These are phyloP conservation scores for Tympanopsis confertula DNA, from an alignment of 2,329 filamentous ascomycete species.

Conservation along the genomic window DNA sequence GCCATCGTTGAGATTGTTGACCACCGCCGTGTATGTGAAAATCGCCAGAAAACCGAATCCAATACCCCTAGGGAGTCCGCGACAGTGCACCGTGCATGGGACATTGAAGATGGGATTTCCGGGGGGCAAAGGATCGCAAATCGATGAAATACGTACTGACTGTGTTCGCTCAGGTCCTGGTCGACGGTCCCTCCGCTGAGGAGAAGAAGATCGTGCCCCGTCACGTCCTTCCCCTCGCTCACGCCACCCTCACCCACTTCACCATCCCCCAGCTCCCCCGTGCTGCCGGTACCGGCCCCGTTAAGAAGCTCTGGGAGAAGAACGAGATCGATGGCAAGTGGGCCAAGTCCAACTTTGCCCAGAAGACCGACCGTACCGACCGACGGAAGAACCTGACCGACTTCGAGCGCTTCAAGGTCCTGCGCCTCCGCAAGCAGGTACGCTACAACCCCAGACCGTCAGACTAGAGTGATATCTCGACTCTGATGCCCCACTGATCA, in stretches of 20 bases:
- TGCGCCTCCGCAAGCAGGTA: slow-evolving; percentile 98
- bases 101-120: slow-evolving; percentile 5
- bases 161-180: slow-evolving; percentile 59
- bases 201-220: slow-evolving; percentile 71
- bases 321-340: slow-evolving; percentile 86
- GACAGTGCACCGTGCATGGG: slow-evolving; percentile 1
- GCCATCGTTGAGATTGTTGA: slow-evolving; percentile 98
- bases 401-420: slow-evolving; percentile 99
- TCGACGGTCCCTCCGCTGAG: slow-evolving; percentile 85
- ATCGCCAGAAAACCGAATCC: slow-evolving; percentile 2
- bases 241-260: slow-evolving; percentile 81
- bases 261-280: slow-evolving; percentile 78
- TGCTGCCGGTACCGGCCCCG: slow-evolving; percentile 66
- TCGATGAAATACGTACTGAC: neutral
- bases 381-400: slow-evolving; percentile 87
- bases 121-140: slow-evolving; percentile 6
- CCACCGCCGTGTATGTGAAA: slow-evolving; percentile 92
- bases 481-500: slow-evolving; percentile 4
- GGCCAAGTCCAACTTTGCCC: slow-evolving; percentile 82
- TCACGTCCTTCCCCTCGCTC: slow-evolving; percentile 71
- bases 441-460: slow-evolving; percentile 13
- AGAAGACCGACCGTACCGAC: slow-evolving; percentile 78
- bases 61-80: slow-evolving; percentile 2
- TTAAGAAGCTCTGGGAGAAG: slow-evolving; percentile 86
- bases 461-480: neutral